phyloP scores from a whole-genome alignment of 495 filamentous ascomycete species.

The Arthonia radiata region DNA sequence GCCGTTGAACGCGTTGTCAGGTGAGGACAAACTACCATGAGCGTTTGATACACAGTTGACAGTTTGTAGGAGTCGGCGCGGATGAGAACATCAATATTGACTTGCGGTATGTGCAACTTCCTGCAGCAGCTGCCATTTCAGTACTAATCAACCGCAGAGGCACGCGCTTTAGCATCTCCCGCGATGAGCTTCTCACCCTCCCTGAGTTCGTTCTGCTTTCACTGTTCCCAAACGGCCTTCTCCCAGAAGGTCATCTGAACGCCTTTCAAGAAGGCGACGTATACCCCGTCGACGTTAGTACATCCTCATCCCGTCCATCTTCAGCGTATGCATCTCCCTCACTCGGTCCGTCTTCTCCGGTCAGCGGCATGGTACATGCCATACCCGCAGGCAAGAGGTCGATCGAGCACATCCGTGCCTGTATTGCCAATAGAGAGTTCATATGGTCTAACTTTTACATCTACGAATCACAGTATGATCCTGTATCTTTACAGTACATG shows the following conservation, averaged over 20 bases:
- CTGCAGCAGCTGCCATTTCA: no score
- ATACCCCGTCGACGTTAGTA: conserved; percentile 87
- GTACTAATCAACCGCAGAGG: conserved; percentile 31
- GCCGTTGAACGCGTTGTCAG: conserved; percentile 68
- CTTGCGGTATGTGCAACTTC: conserved; percentile 38
- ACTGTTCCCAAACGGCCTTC: conserved; percentile 91
- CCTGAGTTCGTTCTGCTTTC: conserved; percentile 97
- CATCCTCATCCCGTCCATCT: conserved; percentile 5
- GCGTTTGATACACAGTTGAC: conserved; percentile 2
- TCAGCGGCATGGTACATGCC: no score
- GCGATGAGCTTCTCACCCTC: conserved; percentile 82
- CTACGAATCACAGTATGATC: conserved; percentile 59
- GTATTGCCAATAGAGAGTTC: conserved; percentile 22
- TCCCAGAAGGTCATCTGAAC: conserved; percentile 90
- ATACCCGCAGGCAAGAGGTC: no score
- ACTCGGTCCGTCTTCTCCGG: no score
- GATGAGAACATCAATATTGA: conserved; percentile 94
- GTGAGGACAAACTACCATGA: conserved; percentile 21
- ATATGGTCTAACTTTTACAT: conserved; percentile 28
- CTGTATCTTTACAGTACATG: conserved; percentile 92
- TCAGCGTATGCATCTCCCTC: no score
- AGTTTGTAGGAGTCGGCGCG: conserved; percentile 42
- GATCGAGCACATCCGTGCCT: no score
- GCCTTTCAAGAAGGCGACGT: conserved; percentile 75
- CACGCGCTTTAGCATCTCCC: conserved; percentile 72